These are phyloP conservation scores for Oryza brachyantha DNA, from an alignment of 176 grass and related monocot genomes.

Conservation along the genomic window DNA sequence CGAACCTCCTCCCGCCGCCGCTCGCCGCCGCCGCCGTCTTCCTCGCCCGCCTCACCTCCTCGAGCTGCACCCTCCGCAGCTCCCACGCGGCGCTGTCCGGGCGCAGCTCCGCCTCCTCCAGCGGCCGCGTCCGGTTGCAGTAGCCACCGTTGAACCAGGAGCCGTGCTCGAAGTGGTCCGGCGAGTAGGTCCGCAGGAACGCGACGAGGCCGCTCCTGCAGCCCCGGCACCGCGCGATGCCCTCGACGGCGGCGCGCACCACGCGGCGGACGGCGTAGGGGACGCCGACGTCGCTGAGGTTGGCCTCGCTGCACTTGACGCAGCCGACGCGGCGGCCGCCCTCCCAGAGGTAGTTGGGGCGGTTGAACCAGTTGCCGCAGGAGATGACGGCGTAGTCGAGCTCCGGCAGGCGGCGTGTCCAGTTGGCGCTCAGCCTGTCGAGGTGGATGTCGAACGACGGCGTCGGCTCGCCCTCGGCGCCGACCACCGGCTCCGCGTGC, in stretches of 20 bases:
- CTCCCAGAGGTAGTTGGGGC: constrained; percentile 49
- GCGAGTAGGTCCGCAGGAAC: constrained; percentile 53
- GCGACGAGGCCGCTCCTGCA: constrained; percentile 35
- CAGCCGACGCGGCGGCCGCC: constrained; percentile 39
- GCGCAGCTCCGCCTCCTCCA: constrained; percentile 31
- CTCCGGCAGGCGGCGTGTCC: constrained; percentile 38
- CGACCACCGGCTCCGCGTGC: constrained; percentile 11
- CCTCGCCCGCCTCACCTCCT: constrained; percentile 51
- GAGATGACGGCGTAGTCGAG: constrained; percentile 61
- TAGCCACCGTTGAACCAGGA: constrained; percentile 63
- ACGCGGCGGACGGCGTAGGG: constrained; percentile 36
- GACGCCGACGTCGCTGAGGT: constrained; percentile 25
- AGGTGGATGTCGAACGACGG: constrained; percentile 64
- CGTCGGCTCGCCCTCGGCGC: constrained; percentile 31
- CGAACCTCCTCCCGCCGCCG: constrained; percentile 27
- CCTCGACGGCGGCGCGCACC: constrained; percentile 39
- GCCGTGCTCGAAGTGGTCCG: constrained; percentile 64
- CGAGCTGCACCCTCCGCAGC: constrained; percentile 47
- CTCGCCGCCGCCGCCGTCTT: background rate
- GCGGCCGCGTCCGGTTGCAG: constrained; percentile 53
- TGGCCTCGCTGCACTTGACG: constrained; percentile 33
- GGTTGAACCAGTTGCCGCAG: constrained; percentile 71
- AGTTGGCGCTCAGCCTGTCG: constrained; percentile 45
- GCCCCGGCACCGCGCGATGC: constrained; percentile 21
- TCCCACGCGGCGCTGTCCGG: constrained; percentile 32